A percentile compares a stretch with the other conserved stretches of the same genome.
phyloP scores from a whole-genome alignment of 129 eudicot species.

The Saussurea involucrata region DNA sequence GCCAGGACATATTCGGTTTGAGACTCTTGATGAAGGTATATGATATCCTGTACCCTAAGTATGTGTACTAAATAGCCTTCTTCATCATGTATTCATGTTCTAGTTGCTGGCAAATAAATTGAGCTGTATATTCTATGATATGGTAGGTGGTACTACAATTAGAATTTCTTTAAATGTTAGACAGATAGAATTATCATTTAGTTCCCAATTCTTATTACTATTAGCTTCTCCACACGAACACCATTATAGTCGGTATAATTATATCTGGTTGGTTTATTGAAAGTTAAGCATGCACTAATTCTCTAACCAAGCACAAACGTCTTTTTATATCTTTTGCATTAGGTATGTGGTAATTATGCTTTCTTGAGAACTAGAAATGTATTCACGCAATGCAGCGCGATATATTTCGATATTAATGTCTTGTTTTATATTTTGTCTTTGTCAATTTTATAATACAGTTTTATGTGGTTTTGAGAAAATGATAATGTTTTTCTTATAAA shows the following conservation, averaged over 20 bases:
- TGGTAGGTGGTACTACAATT: background rate
- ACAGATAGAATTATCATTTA: background rate
- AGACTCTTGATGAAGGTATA: constrained; percentile 58
- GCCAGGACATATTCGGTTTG: constrained; percentile 85
- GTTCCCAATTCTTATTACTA: background rate
- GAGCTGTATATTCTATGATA: background rate
- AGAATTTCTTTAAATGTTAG: background rate
- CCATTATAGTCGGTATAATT: background rate
- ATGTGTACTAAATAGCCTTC: background rate
- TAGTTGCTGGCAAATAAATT: background rate
- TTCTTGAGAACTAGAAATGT: no score
- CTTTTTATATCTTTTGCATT: no score
- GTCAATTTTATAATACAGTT: no score
- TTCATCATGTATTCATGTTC: background rate
- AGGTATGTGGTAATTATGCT: background rate
- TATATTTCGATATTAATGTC: no score
- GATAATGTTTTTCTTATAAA: no score
- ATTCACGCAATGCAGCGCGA: no score
- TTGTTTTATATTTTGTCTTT: no score
- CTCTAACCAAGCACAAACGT: background rate
- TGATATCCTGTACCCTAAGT: constrained; percentile 1
- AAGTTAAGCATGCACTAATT: background rate
- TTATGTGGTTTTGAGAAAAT: no score
- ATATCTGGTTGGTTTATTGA: background rate
- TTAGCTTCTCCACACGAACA: background rate